Evolutionary conservation across 129 eudicot genomes (phyloP).

Genomic region (Lactuca sativa): DNA sequence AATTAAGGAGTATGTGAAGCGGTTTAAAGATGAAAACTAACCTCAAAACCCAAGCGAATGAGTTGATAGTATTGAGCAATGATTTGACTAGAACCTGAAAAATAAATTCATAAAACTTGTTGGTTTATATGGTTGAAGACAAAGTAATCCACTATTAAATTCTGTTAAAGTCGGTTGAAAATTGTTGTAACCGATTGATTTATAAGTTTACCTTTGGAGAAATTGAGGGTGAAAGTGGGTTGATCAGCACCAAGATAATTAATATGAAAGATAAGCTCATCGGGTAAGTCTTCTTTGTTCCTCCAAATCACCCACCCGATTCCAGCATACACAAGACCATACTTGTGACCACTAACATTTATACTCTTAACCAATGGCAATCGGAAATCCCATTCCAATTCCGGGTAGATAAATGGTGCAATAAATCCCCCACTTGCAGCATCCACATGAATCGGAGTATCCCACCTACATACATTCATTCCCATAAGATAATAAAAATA

Average conservation of each 20-base stretch:
- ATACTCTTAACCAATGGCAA: constrained; percentile 87
- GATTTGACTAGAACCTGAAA: constrained; percentile 83
- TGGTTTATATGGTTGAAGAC: neutral
- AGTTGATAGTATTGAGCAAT: constrained; percentile 90
- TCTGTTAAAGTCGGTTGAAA: neutral
- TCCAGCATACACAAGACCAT: constrained; percentile 90
- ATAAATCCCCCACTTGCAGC: constrained; percentile 96
- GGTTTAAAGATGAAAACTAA: constrained; percentile 24
- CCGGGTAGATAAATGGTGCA: constrained; percentile 83
- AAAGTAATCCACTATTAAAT: neutral
- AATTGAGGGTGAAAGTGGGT: constrained; percentile 90
- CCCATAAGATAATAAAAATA: neutral
- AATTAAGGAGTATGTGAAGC: neutral
- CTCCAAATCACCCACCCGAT: constrained; percentile 91
- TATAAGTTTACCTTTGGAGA: constrained; percentile 67
- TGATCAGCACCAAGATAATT: constrained; percentile 94
- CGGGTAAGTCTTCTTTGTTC: constrained; percentile 83
- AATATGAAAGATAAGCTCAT: constrained; percentile 80
- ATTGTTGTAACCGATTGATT: neutral
- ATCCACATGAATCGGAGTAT: constrained; percentile 87
- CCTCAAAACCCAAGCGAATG: constrained; percentile 86
- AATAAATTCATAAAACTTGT: neutral
- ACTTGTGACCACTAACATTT: constrained; percentile 87
- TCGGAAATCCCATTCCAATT: constrained; percentile 81
- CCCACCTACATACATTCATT: constrained; percentile 50